Evolutionary conservation across 2,329 filamentous ascomycete genomes (phyloP).

Genomic region (Alternaria burnsii): DNA sequence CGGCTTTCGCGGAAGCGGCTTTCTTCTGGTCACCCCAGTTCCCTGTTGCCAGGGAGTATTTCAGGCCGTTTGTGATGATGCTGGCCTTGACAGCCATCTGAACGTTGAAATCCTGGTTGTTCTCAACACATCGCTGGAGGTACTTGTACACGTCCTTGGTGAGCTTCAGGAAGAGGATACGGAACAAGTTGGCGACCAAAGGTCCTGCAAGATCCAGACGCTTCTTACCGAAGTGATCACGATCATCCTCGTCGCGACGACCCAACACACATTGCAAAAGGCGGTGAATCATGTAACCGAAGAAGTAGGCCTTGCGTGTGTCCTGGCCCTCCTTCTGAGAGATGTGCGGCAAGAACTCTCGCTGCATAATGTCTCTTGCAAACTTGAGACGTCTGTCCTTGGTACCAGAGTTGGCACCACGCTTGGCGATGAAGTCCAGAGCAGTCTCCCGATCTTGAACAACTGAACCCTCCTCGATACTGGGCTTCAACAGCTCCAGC

Average conservation of each 20-base stretch:
- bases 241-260: constrained; percentile 91
- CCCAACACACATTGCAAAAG: constrained; percentile 92
- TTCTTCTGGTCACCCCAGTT: constrained; percentile 99
- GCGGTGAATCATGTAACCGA: constrained; percentile 98
- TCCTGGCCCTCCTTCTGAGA: constrained; percentile 94
- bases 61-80: constrained; percentile 91
- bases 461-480: constrained; percentile 94
- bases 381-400: constrained; percentile 91
- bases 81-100: constrained; percentile 89
- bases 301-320: constrained; percentile 95
- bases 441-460: constrained; percentile 96
- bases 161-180: constrained; percentile 87
- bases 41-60: constrained; percentile 95
- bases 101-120: constrained; percentile 86
- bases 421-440: constrained; percentile 93
- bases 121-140: constrained; percentile 90
- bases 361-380: constrained; percentile 93
- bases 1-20: constrained; percentile 90
- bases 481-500: constrained; percentile 96
- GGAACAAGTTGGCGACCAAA: constrained; percentile 94
- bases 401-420: constrained; percentile 78
- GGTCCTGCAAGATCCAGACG: constrained; percentile 94
- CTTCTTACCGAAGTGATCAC: constrained; percentile 99
- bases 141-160: constrained; percentile 91
- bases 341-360: constrained; percentile 95